Percentiles rank a stretch among this genome's conserved stretches.
These are phyloP conservation scores for Linderniella brevidens DNA, from an alignment of 257 asterid species.

Conservation along the genomic window DNA sequence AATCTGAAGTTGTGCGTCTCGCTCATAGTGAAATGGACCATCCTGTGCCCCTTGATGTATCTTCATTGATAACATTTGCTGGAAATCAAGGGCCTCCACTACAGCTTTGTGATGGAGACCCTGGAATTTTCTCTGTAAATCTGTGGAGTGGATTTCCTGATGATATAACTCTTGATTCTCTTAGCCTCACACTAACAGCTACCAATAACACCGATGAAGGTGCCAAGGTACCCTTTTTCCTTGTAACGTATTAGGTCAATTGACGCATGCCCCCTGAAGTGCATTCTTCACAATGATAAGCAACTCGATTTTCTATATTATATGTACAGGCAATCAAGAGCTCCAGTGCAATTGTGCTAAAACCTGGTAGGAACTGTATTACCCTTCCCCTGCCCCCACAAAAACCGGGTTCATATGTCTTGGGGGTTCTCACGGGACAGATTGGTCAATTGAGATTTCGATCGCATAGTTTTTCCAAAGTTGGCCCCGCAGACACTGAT, in stretches of 20 bases:
- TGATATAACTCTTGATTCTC: constrained; percentile 88
- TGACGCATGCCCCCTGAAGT: constrained; percentile 11
- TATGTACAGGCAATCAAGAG: constrained; percentile 77
- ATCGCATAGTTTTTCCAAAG: constrained; percentile 94
- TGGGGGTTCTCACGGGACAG: constrained; percentile 95
- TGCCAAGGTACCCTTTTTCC: constrained; percentile 59
- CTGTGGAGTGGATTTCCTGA: constrained; percentile 98
- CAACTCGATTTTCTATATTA: constrained; percentile 14
- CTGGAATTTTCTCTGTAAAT: constrained; percentile 72
- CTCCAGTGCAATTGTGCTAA: constrained; percentile 59
- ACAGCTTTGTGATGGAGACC: constrained; percentile 94
- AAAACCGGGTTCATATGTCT: constrained; percentile 88
- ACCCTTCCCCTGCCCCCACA: constrained; percentile 79
- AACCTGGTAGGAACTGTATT: constrained; percentile 76
- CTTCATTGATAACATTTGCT: constrained; percentile 87
- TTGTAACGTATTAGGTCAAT: constrained; percentile 10
- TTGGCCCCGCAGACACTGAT: constrained; percentile 86
- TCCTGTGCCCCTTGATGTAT: constrained; percentile 92
- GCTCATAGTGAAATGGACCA: constrained; percentile 95
- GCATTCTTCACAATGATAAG: constrained; percentile 10
- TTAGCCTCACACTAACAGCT: constrained; percentile 76
- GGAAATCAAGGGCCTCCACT: constrained; percentile 84
- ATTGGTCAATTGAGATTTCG: constrained; percentile 93
- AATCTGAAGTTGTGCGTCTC: constrained; percentile 85
- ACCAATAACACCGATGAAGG: constrained; percentile 88